phyloP scores from a whole-genome alignment of 257 asterid species.

The Nicotiana knightiana region DNA sequence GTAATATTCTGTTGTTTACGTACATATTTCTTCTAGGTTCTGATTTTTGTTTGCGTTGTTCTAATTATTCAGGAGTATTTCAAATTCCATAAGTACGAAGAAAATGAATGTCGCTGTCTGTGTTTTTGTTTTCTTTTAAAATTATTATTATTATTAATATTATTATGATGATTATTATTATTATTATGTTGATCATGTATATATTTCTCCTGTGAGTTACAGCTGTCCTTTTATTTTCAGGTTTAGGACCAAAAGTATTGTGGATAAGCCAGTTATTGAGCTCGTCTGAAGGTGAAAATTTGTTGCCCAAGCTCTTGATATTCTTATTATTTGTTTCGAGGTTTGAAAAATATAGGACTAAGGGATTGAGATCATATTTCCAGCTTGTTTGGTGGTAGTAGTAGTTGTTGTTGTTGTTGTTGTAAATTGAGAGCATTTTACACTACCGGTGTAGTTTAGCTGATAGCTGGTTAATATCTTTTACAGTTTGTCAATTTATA shows the following conservation, averaged over 20 bases:
- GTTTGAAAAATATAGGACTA: background rate
- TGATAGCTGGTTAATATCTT: background rate
- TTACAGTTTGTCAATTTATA: background rate
- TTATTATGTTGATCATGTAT: background rate
- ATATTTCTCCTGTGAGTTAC: background rate
- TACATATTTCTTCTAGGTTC: background rate
- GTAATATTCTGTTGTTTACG: too few relatives aligned
- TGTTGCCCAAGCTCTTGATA: background rate
- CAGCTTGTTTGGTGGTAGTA: too few relatives aligned
- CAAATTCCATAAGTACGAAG: background rate
- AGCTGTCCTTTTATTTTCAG: background rate
- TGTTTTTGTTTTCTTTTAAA: too few relatives aligned
- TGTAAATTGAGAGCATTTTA: background rate
- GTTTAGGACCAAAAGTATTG: background rate
- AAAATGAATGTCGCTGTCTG: background rate
- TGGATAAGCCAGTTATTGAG: background rate
- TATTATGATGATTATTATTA: too few relatives aligned
- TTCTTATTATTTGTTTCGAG: background rate
- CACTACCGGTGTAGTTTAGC: background rate
- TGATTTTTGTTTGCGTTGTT: background rate
- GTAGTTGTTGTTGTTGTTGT: too few relatives aligned
- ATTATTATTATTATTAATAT: too few relatives aligned
- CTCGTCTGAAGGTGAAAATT: conserved; percentile 1
- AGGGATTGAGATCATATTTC: too few relatives aligned
- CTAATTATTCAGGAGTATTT: background rate